Conservation (phyloP, 2,329 filamentous ascomycete species). For the Botrytis galanthina region DNA sequence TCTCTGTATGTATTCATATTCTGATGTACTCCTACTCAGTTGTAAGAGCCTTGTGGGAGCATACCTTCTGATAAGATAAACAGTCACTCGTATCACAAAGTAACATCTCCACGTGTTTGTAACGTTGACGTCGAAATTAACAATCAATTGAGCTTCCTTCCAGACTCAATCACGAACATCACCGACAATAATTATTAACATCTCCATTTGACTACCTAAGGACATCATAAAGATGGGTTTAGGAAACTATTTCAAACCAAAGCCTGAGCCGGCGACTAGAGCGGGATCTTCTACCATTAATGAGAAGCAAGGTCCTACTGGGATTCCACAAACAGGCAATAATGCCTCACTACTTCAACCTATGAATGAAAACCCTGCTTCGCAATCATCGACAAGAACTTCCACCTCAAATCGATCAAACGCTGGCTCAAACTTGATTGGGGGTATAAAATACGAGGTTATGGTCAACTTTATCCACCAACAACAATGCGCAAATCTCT, state of each 20-base stretch:
- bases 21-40: not conserved
- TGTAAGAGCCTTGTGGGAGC: not conserved
- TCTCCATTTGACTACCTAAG: constrained; percentile 4
- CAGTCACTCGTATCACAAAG: constrained; percentile 2
- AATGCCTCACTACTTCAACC: constrained; percentile 51
- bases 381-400: constrained; percentile 51
- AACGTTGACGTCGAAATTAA: not conserved
- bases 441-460: constrained; percentile 76
- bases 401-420: constrained; percentile 49
- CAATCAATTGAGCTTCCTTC: not conserved
- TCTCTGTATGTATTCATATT: constrained; percentile 16
- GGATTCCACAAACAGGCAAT: constrained; percentile 29
- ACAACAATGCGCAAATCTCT: constrained; percentile 71
- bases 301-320: constrained; percentile 40
- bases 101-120: not conserved
- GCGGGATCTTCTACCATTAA: constrained; percentile 44
- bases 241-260: constrained; percentile 60
- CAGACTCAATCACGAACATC: not conserved
- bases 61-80: not conserved
- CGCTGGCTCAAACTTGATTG: constrained; percentile 56
- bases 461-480: constrained; percentile 84
- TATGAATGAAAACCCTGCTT: constrained; percentile 49
- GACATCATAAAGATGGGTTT: constrained; percentile 53
- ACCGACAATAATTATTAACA: not conserved
- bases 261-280: constrained; percentile 38